Conservation (phyloP, 2,329 filamentous ascomycete genomes). For the Ilyonectria sp. region DNA sequence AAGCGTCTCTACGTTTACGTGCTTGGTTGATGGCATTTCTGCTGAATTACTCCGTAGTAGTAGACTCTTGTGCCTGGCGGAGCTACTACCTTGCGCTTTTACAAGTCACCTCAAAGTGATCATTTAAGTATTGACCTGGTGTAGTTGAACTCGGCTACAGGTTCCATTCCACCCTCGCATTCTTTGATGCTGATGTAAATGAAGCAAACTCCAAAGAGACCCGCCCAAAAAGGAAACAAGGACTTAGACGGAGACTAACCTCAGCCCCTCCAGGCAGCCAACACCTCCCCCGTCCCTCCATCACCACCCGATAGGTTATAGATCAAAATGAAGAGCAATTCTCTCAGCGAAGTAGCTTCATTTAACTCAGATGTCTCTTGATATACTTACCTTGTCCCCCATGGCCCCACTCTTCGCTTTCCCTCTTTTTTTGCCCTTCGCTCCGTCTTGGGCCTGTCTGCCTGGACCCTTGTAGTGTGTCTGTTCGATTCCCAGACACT, state of each 20-base stretch:
- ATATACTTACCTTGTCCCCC: constrained; percentile 33
- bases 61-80: too few species aligned
- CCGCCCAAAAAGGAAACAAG: not conserved
- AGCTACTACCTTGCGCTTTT: too few species aligned
- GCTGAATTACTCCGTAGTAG: too few species aligned
- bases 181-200: not conserved
- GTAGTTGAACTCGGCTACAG: too few species aligned
- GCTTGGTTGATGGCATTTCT: too few species aligned
- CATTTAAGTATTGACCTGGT: too few species aligned
- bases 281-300: constrained; percentile 2
- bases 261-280: constrained; percentile 9
- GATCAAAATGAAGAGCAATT: constrained; percentile 17
- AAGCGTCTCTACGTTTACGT: too few species aligned
- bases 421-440: constrained; percentile 26
- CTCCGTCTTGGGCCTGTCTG: not conserved
- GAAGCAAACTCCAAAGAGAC: not conserved
- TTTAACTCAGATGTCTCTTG: constrained; percentile 6
- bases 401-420: constrained; percentile 25
- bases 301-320: constrained; percentile 16
- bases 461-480: not conserved
- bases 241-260: not conserved
- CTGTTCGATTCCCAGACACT: constrained; percentile 31
- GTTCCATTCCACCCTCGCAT: not conserved
- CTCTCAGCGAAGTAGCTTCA: constrained; percentile 43
- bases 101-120: too few species aligned